Evolutionary conservation across 1,284 basidiomycete species (phyloP), one percentile per base, ranked within the genome.

Genomic region (Stereum hirsutum): DNA sequence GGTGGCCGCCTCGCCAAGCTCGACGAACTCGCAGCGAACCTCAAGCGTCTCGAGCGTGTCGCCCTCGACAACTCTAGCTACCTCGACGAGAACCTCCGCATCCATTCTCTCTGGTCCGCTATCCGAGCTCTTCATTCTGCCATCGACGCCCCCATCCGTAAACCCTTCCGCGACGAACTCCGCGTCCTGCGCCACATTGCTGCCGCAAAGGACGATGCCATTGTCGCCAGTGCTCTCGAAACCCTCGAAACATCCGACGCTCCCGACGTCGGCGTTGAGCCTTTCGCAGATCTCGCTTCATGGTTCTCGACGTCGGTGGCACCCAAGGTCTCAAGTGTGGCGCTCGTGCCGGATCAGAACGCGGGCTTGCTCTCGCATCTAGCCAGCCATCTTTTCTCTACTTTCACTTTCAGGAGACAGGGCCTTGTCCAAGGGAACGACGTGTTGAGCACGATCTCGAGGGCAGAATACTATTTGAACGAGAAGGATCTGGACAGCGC

Each of bases 401-500:
- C 79, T 34, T 71, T 97, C 53, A 71, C 82, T 45, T 95, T 98
- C 71, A 73, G 75, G 55, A 71, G 84, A 44, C 81, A 83, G 44
- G 84, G 87, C 3, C 62, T 87, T 17, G 78, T 86, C 3, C 68
- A 79, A 34, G 93, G 93, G 11, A 65, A 78, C 40, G 95, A 98
- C 60, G 87, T 94, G 23, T 69, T 91, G 45, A 89, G 87, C 55
- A 81, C 91, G 38, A 62, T 99, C 32, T 82, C 93, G 3, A 69
- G 95, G 43, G 92, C 92, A n/a, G 90, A 96, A 64, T 82, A 87
- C 63, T 79, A 88, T 58, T 64, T 99, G 56, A 85, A 86, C 49
- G 86, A 93, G 65, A 93, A 95, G 71, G 89, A 98, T 58, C 67
- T 99, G 51, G 94, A 98, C 55, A 79, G 75, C 49, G 95, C 96